These are phyloP conservation scores for Colletotrichum neosansevieriae DNA, from an alignment of 2,329 filamentous ascomycete genomes.

Conservation along the genomic window DNA sequence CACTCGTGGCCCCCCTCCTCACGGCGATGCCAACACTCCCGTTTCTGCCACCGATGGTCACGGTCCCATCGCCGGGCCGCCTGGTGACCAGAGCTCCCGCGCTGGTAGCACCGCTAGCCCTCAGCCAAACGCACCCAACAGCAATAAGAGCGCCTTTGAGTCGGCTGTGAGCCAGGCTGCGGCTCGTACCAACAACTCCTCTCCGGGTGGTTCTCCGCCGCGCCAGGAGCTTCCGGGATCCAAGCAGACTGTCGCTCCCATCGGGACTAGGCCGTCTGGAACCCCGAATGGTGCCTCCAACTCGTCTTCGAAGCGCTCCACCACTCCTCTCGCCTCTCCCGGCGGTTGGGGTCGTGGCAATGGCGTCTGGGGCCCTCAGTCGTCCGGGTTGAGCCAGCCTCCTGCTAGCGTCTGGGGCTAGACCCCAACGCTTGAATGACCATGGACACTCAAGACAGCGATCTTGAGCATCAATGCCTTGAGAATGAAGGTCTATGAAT, in stretches of 20 bases:
- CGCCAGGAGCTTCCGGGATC: slow-evolving; percentile 69
- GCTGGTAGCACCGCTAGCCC: slow-evolving; percentile 90
- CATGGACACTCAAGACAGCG: slow-evolving; percentile 5
- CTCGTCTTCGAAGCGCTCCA: slow-evolving; percentile 79
- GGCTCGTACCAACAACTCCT: slow-evolving; percentile 86
- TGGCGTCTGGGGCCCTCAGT: slow-evolving; percentile 83
- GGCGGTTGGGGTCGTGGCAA: slow-evolving; percentile 84
- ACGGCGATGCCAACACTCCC: slow-evolving; percentile 64
- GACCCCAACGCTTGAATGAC: slow-evolving; percentile 7
- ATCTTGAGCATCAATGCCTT: slow-evolving; percentile 18
- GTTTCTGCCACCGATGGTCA: slow-evolving; percentile 53
- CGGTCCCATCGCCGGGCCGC: slow-evolving; percentile 61
- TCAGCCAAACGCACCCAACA: slow-evolving; percentile 72
- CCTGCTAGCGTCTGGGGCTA: slow-evolving; percentile 97
- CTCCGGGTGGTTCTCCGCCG: slow-evolving; percentile 83
- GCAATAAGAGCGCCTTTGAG: slow-evolving; percentile 69
- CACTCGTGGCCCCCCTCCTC: slow-evolving; percentile 53
- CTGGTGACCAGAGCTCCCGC: slow-evolving; percentile 71
- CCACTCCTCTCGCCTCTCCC: slow-evolving; percentile 92
- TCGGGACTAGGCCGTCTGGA: slow-evolving; percentile 86
- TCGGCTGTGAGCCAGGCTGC: slow-evolving; percentile 75
- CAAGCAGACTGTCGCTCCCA: slow-evolving; percentile 84
- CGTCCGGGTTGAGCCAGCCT: slow-evolving; percentile 79
- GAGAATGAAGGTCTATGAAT: slow-evolving; percentile 12
- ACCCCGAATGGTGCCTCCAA: slow-evolving; percentile 60